These are phyloP conservation scores for Hysterangium stoloniferum DNA, from an alignment of 768 basidiomycete genomes.

Conservation along the genomic window DNA sequence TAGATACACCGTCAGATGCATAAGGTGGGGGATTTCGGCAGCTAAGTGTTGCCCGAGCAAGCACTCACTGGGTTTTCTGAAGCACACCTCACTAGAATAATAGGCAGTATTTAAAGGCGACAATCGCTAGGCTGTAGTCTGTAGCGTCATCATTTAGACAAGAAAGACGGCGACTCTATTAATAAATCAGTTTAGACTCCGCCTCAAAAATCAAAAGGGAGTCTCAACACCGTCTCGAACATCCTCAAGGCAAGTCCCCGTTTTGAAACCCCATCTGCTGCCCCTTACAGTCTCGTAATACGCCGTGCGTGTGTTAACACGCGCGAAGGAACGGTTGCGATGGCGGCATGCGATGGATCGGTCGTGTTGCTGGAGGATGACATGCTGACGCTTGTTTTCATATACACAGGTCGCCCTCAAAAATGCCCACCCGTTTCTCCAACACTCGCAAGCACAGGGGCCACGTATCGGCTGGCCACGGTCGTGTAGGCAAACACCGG, in stretches of 20 bases:
- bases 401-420: constrained; percentile 21
- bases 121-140: too few species aligned
- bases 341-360: constrained; percentile 13
- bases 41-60: too few species aligned
- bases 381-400: constrained; percentile 19
- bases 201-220: neutral
- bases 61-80: too few species aligned
- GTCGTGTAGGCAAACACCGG: constrained; percentile 99
- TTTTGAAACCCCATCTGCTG: constrained; percentile 22
- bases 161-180: neutral
- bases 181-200: neutral
- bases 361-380: constrained; percentile 16
- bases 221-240: constrained; percentile 17
- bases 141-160: neutral
- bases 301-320: neutral
- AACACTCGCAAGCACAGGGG: constrained; percentile 99
- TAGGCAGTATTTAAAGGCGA: too few species aligned
- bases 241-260: constrained; percentile 62
- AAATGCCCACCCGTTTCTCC: constrained; percentile 92
- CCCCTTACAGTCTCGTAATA: neutral
- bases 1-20: neutral
- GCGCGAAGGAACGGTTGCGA: neutral
- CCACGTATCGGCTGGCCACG: constrained; percentile 98
- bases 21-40: too few species aligned
- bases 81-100: too few species aligned